phyloP scores from a whole-genome alignment of 352 stramenopile genomes.

The Globisporangium emineosum region DNA sequence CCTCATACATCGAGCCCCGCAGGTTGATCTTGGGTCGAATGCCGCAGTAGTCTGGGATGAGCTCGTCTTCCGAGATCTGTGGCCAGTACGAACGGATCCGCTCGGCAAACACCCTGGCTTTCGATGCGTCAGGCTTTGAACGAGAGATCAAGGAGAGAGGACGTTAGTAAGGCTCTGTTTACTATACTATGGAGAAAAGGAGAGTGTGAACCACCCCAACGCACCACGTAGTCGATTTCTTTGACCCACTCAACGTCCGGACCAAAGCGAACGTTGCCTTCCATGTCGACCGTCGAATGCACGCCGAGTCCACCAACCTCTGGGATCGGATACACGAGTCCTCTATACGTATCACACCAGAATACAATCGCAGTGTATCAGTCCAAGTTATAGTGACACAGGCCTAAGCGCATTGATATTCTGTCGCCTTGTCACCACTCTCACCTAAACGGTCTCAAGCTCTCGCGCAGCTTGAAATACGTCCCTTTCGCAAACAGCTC shows the following conservation, averaged over 20 bases:
- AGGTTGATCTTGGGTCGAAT: conserved; percentile 93
- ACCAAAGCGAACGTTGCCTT: conserved; percentile 93
- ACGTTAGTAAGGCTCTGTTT: neutral
- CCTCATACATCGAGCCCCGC: conserved; percentile 46
- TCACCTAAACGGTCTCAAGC: conserved; percentile 58
- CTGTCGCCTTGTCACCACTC: neutral
- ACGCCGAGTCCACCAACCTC: conserved; percentile 94
- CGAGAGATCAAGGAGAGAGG: neutral
- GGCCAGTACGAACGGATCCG: conserved; percentile 94
- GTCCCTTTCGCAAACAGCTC: conserved; percentile 93
- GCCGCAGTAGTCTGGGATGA: conserved; percentile 94
- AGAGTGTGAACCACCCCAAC: neutral
- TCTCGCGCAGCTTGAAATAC: conserved; percentile 90
- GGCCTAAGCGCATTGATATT: neutral
- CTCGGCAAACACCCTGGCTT: conserved; percentile 54
- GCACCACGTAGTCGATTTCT: conserved; percentile 83
- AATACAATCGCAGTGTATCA: neutral
- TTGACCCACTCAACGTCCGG: conserved; percentile 96
- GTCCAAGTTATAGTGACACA: neutral
- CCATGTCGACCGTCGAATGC: conserved; percentile 93
- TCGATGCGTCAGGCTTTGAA: conserved; percentile 45
- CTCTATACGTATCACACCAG: conserved; percentile 24
- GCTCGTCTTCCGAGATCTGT: conserved; percentile 55
- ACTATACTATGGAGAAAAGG: neutral
- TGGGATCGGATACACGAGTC: conserved; percentile 96